Evolutionary conservation across 352 stramenopile species (phyloP).

Genomic region (Phytopythium sindhum): DNA sequence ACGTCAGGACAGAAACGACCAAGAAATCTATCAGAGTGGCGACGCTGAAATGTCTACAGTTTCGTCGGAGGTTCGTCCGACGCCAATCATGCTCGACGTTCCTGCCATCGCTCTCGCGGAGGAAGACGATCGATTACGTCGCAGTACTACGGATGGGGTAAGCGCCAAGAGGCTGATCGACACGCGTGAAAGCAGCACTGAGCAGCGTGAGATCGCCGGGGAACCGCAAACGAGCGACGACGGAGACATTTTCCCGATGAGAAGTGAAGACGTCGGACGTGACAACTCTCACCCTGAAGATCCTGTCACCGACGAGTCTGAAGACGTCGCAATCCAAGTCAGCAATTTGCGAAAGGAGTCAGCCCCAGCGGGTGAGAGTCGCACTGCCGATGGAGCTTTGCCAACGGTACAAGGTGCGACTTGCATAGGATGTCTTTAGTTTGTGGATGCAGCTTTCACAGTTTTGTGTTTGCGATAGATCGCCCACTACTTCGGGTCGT

Average conservation of each 20-base stretch:
- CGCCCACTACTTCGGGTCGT: background rate
- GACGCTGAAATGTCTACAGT: background rate
- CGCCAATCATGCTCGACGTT: conserved; percentile 16
- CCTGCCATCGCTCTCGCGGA: background rate
- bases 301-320: background rate
- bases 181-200: background rate
- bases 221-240: background rate
- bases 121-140: background rate
- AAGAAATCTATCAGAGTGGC: background rate
- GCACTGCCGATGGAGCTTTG: background rate
- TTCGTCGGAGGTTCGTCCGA: background rate
- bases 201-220: background rate
- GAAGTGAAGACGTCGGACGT: background rate
- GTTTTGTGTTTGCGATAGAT: background rate
- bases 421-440: too few species aligned
- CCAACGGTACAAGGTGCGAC: background rate
- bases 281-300: background rate
- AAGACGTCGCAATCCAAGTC: background rate
- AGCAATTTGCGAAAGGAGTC: background rate
- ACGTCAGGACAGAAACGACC: background rate
- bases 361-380: background rate
- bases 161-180: too few species aligned
- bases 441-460: background rate
- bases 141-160: too few species aligned
- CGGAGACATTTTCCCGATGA: conserved; percentile 23